Percentiles rank a stretch among this genome's conserved stretches.
Evolutionary conservation across 371 early-diverging fungal genomes (phyloP).

Genomic region (Smittium mucronatum): DNA sequence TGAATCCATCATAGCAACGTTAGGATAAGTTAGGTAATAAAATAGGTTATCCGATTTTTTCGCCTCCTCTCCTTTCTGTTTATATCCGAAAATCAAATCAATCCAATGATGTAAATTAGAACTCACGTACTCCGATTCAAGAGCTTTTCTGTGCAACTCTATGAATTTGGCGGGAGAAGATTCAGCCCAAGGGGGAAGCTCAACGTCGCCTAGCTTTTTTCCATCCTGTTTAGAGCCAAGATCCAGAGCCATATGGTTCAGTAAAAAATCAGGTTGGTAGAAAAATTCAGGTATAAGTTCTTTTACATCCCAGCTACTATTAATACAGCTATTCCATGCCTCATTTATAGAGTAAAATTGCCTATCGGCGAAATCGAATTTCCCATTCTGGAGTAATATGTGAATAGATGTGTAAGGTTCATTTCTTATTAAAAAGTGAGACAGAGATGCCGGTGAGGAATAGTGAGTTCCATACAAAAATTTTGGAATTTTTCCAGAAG

Average conservation of each 20-base stretch:
- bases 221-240: conserved; percentile 47
- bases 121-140: conserved; percentile 84
- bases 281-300: conserved; percentile 68
- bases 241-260: conserved; percentile 45
- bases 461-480: conserved; percentile 68
- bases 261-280: conserved; percentile 56
- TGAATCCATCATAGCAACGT: conserved; percentile 65
- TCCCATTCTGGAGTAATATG: conserved; percentile 53
- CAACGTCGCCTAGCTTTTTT: conserved; percentile 39
- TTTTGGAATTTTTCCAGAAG: conserved; percentile 42
- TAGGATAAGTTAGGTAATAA: conserved; percentile 65
- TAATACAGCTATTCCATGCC: conserved; percentile 30
- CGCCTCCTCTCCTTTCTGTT: conserved; percentile 71
- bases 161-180: conserved; percentile 77
- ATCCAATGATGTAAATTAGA: conserved; percentile 76
- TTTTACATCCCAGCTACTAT: conserved; percentile 49
- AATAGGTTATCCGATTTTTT: conserved; percentile 68
- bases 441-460: conserved; percentile 52
- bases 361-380: conserved; percentile 57
- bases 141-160: conserved; percentile 66
- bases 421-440: conserved; percentile 51
- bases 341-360: conserved; percentile 35
- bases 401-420: conserved; percentile 61
- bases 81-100: conserved; percentile 80
- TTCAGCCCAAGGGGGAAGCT: conserved; percentile 76